Evolutionary conservation across 768 basidiomycete species (phyloP), one percentile per base, ranked within the genome.

Genomic region (Rhizopogon vinicolor): DNA sequence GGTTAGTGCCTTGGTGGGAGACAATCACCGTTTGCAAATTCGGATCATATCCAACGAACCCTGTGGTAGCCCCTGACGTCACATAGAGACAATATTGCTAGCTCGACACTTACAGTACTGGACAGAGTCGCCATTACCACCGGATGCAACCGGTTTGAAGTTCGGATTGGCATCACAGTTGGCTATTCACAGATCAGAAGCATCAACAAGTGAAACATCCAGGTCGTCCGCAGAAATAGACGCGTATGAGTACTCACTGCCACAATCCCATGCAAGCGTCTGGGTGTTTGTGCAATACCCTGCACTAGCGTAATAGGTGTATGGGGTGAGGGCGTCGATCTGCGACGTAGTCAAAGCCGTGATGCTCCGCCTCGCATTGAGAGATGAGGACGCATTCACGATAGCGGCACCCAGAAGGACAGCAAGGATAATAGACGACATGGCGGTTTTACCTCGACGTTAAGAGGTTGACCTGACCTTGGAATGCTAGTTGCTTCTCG

Each of bases 31-130:
- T 67, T 7, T 63, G 1, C 29, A 76, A 61, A 1, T 58, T 64
- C 0, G 79, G 74, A 53, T 77, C 77, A 57, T 71, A 82, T n/a
- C 81, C 81, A 29, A 83, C 81, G 52, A 69, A 81, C 80, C 80
- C 81, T 81, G 25, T 29, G 5, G 28, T 25, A 19, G 54, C 39
- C 42, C 10, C 19, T 43, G 22, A 41, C 7, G 43, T 44, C n/a
- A 41, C 25, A 18, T 40, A 10, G 18, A 46, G 22, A 22, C 22
- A 22, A 22, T 22, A 22, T 22, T 22, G 22, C 8, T 6, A 16
- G 19, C 12, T 22, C 22, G 22, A 22, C 22, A 44, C 67, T 63
- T 35, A 78, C 77, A 82, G 59, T 72, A 68, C 62, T 0, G 22
- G 22, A 22, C 22, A 22, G 46, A 49, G 44, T 60, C 56, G 6